Evolutionary conservation across 768 basidiomycete species (phyloP), one percentile per base, ranked within the genome.

Genomic region (Phanerochaete carnosa): DNA sequence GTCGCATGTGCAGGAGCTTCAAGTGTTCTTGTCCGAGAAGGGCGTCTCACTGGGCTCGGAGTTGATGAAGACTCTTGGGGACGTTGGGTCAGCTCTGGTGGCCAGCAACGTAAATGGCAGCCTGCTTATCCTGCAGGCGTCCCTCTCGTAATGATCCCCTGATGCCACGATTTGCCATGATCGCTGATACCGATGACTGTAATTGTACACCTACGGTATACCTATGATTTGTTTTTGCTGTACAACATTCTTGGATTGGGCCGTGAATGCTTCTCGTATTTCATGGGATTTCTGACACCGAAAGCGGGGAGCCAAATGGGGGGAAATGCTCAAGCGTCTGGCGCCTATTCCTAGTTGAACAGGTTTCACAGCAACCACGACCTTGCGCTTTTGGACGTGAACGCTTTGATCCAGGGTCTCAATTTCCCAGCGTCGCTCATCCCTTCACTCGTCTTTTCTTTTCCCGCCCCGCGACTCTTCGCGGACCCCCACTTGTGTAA

Each of bases 11-110:
- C 70, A 65, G 0, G 95, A 97, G 75, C 69, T 94, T 64, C 65
- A 74, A 59, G 19, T 33, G 2, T 68, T 90, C 28, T 70, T 79
- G 3, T 60, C 72, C 8, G 80, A 79, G 66, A 68, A 70, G 19
- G 76, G 75, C 19, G 66, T 76, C 0, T 64, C 77, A 55, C 70
- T 87, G 45, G 80, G 81, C 25, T 77, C 82, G 3, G 85, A 87
- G 57, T 76, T 91, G 28, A 72, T 84, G 9, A 88, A 88, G 76
- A 90, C 90, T 0, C 69, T 93, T 1, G 93, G 93, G 0, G 88
- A 92, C 69, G 83, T 89, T 1, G 89, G 86, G 28, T 84, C 88
- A 9, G 87, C 84, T 16, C 69, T 93, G 58, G 83, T 91, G 0
- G 80, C 82, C 2, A 76, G 78, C 26, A 83, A 79, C 55, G 72